These are phyloP conservation scores for Venturia asperata DNA, from an alignment of 2,329 filamentous ascomycete genomes.

Conservation along the genomic window DNA sequence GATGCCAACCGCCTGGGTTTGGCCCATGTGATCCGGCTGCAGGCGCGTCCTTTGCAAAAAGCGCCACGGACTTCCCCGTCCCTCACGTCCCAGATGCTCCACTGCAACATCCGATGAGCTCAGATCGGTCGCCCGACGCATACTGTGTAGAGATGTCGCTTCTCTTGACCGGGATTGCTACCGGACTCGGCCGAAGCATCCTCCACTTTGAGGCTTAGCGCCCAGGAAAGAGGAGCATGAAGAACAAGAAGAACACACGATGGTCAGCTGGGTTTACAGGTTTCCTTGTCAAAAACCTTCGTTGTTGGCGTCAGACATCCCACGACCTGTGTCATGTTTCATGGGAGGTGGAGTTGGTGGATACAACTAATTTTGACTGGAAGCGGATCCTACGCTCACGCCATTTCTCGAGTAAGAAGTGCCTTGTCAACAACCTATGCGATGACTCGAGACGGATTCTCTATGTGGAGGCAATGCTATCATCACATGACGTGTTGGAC, in stretches of 20 bases:
- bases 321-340: slow-evolving; percentile 8
- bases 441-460: background rate
- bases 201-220: background rate
- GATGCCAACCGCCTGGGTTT: background rate
- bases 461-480: background rate
- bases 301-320: background rate
- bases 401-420: background rate
- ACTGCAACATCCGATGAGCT: background rate
- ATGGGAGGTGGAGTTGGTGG: background rate
- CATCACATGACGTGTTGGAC: background rate
- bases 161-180: background rate
- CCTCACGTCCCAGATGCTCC: background rate
- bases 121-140: background rate
- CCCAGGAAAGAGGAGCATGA: background rate
- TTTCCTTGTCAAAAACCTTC: background rate
- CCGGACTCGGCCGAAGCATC: background rate
- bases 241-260: background rate
- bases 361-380: background rate
- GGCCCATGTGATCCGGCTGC: background rate
- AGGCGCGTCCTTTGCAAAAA: background rate
- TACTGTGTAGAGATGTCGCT: background rate
- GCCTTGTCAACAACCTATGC: background rate
- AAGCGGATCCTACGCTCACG: background rate
- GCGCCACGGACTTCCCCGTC: background rate
- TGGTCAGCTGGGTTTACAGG: background rate